These are phyloP conservation scores for Phoma herbarum DNA, from an alignment of 2,329 filamentous ascomycete genomes.

Conservation along the genomic window DNA sequence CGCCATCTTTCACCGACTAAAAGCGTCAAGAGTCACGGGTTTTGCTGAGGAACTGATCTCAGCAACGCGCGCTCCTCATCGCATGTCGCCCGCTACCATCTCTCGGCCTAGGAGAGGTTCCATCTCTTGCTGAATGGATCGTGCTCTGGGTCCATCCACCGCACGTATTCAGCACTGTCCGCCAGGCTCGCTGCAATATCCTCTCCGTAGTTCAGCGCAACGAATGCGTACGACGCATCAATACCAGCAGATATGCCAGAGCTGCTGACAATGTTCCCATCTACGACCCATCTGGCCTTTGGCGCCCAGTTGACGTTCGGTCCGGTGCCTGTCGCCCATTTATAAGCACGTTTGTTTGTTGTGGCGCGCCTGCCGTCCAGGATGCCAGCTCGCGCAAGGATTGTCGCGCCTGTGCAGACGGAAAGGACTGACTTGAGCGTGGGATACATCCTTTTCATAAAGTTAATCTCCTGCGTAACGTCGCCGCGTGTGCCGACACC, in stretches of 20 bases:
- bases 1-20: background rate
- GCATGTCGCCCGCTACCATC: no score
- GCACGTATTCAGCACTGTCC: slow-evolving; percentile 64
- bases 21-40: background rate
- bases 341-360: slow-evolving; percentile 69
- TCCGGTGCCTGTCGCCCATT: slow-evolving; percentile 48
- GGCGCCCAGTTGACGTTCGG: slow-evolving; percentile 67
- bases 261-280: slow-evolving; percentile 71
- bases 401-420: slow-evolving; percentile 69
- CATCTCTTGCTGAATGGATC: slow-evolving; percentile 64
- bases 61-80: background rate
- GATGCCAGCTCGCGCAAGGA: slow-evolving; percentile 66
- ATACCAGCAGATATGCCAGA: slow-evolving; percentile 71
- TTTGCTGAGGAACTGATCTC: background rate
- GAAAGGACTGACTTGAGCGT: slow-evolving; percentile 65
- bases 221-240: slow-evolving; percentile 65
- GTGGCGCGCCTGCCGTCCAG: slow-evolving; percentile 68
- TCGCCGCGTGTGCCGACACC: slow-evolving; percentile 59
- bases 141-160: slow-evolving; percentile 57
- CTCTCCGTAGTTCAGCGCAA: slow-evolving; percentile 62
- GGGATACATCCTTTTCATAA: slow-evolving; percentile 58
- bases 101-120: slow-evolving; percentile 12
- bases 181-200: slow-evolving; percentile 59
- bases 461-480: slow-evolving; percentile 53
- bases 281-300: slow-evolving; percentile 62